phyloP scores from a whole-genome alignment of 768 basidiomycete genomes.

The Agrocybe chaxingu region DNA sequence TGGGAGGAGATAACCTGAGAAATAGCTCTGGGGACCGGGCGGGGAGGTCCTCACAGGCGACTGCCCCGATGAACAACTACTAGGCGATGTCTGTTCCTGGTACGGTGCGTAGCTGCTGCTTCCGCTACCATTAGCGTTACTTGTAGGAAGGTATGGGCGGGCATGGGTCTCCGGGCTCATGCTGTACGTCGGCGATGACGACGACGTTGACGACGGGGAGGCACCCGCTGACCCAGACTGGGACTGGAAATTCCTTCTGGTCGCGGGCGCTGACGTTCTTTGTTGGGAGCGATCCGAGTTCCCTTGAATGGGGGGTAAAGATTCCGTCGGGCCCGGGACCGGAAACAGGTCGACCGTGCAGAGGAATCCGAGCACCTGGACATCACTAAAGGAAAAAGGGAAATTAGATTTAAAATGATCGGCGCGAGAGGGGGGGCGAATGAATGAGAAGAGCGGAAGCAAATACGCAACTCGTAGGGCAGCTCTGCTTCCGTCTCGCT shows the following conservation, averaged over 20 bases:
- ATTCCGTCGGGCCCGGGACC: constrained; percentile 31
- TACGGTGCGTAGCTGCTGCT: too few species aligned
- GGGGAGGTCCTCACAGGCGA: neutral
- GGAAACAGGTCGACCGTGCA: constrained; percentile 80
- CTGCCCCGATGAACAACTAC: neutral
- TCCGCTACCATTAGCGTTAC: too few species aligned
- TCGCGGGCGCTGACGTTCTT: constrained; percentile 11
- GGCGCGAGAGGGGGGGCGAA: neutral
- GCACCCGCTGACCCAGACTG: constrained; percentile 7
- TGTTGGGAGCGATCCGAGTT: constrained; percentile 1
- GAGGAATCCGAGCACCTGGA: constrained; percentile 63
- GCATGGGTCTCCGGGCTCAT: too few species aligned
- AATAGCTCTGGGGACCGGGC: neutral
- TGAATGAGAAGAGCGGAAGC: neutral
- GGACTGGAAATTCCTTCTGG: constrained; percentile 13
- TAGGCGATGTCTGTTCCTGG: neutral
- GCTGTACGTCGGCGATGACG: neutral
- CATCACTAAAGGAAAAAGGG: constrained; percentile 38
- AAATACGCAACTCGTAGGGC: constrained; percentile 43
- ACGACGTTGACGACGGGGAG: constrained; percentile 2
- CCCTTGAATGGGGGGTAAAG: neutral
- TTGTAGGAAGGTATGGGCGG: too few species aligned
- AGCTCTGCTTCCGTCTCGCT: constrained; percentile 41
- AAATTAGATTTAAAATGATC: constrained; percentile 3
- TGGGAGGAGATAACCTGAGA: constrained; percentile 16